Base-by-base conservation (phyloP, 148 eudicot genomes). In the Camellia granthamiana region DNA sequence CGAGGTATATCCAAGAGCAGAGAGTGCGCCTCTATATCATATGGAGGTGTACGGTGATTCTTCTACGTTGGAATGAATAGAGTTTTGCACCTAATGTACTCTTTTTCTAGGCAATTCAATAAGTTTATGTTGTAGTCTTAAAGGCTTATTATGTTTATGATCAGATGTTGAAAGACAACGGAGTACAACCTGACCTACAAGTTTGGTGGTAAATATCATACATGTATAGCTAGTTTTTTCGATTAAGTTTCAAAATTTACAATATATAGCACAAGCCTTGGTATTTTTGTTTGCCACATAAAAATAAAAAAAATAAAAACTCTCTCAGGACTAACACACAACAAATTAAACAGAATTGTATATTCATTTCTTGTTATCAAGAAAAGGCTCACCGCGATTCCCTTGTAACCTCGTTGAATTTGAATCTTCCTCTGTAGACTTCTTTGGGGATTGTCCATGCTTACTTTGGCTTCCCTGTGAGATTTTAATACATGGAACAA, bases 401-500 rank as follows among this genome's bases (percentile, higher is more conserved):
- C 79, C 82, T 52, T 74, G 83, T 21, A 59, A 16, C 77, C 71
- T 83, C 46, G 81, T 55, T 18, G 89, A 84, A 59, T 74, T 71
- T 3, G 88, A 43, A 65, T 79, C 87, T 44, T 88, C 93, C 74
- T 91, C 93, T 6, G 79, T 74, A 11, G 81, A 44, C 86, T 88
- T 94, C 82, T 81, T 90, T 51, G 78, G 68, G 2, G 88, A 77
- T 38, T 73, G 89, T 38, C 87, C 94, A 63, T 83, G 89, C 87
- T 82, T 94, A 80, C 43, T 85, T 77, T 85, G 91, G 77, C 85
- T 90, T 84, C 93, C 93, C 89, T 90, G 85, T 52, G 75, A 82
- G 81, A 83, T 72, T 30, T 66, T 69, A 65, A 75, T 67, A 49
- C 19, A 70, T 30, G 12, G 15, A 67, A 42, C n/a, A 65, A 41